Conservation (phyloP, 2,329 filamentous ascomycete species). For the Colletotrichum sublineola region DNA sequence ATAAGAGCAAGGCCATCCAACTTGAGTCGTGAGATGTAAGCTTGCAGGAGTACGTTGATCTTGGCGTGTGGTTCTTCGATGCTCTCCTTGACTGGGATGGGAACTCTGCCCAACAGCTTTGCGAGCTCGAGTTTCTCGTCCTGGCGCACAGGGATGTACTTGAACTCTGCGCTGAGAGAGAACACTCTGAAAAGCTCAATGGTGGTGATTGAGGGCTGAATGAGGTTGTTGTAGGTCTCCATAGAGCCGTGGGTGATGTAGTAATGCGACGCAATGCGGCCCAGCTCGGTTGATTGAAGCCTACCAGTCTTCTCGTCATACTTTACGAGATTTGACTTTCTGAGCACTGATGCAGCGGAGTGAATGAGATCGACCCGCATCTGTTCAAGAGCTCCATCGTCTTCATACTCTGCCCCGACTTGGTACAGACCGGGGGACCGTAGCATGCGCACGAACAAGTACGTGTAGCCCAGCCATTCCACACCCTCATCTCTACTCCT, state of each 20-base stretch:
- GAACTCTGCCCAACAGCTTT: constrained; percentile 89
- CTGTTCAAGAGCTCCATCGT: constrained; percentile 91
- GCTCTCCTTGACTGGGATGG: constrained; percentile 96
- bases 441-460: constrained; percentile 97
- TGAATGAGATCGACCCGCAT: constrained; percentile 98
- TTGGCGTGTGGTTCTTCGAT: constrained; percentile 98
- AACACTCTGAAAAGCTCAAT: constrained; percentile 98
- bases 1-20: constrained; percentile 94
- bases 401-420: constrained; percentile 94
- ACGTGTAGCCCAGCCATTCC: constrained; percentile 99
- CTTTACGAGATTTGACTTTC: constrained; percentile 89
- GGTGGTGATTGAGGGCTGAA: constrained; percentile 91
- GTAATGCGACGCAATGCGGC: constrained; percentile 96
- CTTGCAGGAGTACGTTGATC: constrained; percentile 97
- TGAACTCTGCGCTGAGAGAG: constrained; percentile 96
- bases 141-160: constrained; percentile 97
- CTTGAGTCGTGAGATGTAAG: constrained; percentile 94
- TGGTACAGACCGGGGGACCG: constrained; percentile 95
- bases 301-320: constrained; percentile 95
- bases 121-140: constrained; percentile 97
- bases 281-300: constrained; percentile 91
- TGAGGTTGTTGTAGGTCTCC: constrained; percentile 95
- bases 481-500: constrained; percentile 93
- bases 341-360: constrained; percentile 88
- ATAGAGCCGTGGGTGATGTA: constrained; percentile 98